Conservation (phyloP, 768 basidiomycete species). For the Agrocybe chaxingu region DNA sequence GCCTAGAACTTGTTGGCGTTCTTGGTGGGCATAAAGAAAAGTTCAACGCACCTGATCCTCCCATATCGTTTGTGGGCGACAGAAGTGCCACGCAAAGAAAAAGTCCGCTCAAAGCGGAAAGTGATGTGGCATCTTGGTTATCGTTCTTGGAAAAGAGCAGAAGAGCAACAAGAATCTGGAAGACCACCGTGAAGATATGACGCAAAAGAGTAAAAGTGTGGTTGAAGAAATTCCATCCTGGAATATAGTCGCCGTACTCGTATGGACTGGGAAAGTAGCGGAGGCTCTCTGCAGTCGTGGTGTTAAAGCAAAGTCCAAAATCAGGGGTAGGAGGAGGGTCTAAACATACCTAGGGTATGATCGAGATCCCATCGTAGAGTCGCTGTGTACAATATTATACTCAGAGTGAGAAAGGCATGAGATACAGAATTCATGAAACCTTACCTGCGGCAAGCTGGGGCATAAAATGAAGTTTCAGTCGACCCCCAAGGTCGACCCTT, state of each 20-base stretch:
- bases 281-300: constrained; percentile 1
- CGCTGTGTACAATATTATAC: constrained; percentile 13
- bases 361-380: constrained; percentile 19
- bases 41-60: constrained; percentile 31
- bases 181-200: constrained; percentile 19
- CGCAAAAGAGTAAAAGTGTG: constrained; percentile 20
- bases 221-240: constrained; percentile 30
- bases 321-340: neutral
- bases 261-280: constrained; percentile 14
- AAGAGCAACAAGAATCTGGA: constrained; percentile 21
- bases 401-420: neutral
- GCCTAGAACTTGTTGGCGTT: constrained; percentile 18
- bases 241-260: constrained; percentile 30
- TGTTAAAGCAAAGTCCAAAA: neutral
- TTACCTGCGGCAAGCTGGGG: constrained; percentile 37
- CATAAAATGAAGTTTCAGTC: constrained; percentile 34
- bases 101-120: constrained; percentile 23
- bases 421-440: neutral
- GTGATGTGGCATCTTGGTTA: constrained; percentile 17
- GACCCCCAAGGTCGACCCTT: constrained; percentile 18
- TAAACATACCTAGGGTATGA: constrained; percentile 14
- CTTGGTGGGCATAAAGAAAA: neutral
- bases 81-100: constrained; percentile 28
- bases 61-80: constrained; percentile 30
- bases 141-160: constrained; percentile 15